Evolutionary conservation across 495 filamentous ascomycete species (phyloP).

Genomic region (Hypoxylon trugodes): DNA sequence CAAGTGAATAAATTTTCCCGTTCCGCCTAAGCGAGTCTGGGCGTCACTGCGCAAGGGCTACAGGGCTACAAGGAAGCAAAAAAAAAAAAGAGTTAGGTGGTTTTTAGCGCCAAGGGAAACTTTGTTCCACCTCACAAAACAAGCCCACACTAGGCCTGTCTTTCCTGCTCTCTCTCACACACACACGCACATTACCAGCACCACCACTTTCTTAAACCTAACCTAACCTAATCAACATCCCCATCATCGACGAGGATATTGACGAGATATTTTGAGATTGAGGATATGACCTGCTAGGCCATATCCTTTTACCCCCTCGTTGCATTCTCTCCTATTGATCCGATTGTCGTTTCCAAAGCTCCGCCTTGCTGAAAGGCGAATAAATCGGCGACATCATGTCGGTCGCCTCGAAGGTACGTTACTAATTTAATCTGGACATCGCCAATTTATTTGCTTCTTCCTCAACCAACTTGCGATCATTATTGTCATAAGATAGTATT

Average conservation of each 20-base stretch:
- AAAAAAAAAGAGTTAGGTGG: constrained; percentile 24
- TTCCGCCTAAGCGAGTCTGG: constrained; percentile 36
- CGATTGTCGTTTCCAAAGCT: constrained; percentile 45
- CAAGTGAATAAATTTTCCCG: constrained; percentile 30
- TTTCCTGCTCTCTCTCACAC: constrained; percentile 10
- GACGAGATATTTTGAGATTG: constrained; percentile 21
- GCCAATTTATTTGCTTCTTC: constrained; percentile 2
- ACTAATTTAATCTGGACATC: not conserved
- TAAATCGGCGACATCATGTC: constrained; percentile 65
- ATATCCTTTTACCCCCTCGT: constrained; percentile 43
- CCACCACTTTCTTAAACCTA: constrained; percentile 6
- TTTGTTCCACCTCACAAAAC: constrained; percentile 13
- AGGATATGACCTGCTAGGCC: constrained; percentile 48
- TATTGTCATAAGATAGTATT: not conserved
- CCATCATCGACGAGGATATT: constrained; percentile 16
- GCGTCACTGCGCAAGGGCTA: not conserved
- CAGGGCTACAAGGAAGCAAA: not conserved
- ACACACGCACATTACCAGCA: constrained; percentile 23
- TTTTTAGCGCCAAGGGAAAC: constrained; percentile 22
- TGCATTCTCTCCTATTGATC: constrained; percentile 41
- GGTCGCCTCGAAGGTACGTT: constrained; percentile 68
- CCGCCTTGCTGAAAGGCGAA: constrained; percentile 60
- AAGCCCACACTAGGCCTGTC: constrained; percentile 10
- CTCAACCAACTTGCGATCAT: not conserved
- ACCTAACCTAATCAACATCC: constrained; percentile 12